Conservation (phyloP, 805 yeast genomes). For the Candida andamanensis region DNA sequence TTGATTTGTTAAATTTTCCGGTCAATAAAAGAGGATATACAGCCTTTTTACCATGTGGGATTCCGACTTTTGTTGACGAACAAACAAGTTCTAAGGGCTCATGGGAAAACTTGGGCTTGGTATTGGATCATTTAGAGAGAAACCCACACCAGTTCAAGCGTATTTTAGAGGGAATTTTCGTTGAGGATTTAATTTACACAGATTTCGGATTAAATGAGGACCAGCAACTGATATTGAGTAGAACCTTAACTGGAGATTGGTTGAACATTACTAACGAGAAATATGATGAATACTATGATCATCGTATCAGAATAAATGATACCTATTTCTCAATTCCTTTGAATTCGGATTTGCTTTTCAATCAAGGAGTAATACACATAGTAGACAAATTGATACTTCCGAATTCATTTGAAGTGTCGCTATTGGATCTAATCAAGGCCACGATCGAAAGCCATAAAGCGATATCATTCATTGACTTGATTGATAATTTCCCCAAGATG, state of each 20-base stretch:
- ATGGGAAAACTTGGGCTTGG: conserved; percentile 62
- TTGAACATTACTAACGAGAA: conserved; percentile 18
- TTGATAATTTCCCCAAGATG: conserved; percentile 41
- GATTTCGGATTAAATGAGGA: conserved; percentile 38
- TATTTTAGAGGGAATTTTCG: conserved; percentile 53
- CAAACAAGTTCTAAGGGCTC: conserved; percentile 2
- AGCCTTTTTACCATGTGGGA: conserved; percentile 68
- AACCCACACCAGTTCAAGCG: conserved; percentile 48
- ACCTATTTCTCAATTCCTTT: conserved; percentile 31
- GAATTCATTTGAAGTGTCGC: conserved; percentile 43
- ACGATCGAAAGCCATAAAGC: conserved; percentile 35
- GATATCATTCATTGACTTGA: conserved; percentile 38
- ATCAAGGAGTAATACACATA: conserved; percentile 82
- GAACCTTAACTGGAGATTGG: conserved; percentile 24
- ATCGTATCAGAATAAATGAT: conserved; percentile 21
- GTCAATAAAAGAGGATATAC: conserved; percentile 64
- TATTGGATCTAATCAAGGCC: conserved; percentile 51
- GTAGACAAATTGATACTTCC: conserved; percentile 57
- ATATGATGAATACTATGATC: conserved; percentile 17
- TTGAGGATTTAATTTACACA: conserved; percentile 64
- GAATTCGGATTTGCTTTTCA: conserved; percentile 65
- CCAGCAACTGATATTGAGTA: conserved; percentile 10
- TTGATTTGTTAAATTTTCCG: conserved; percentile 47
- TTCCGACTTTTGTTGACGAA: background rate
- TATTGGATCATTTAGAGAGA: conserved; percentile 50